These are phyloP conservation scores for Vigna mungo DNA, from an alignment of 306 rosid species.

Conservation along the genomic window DNA sequence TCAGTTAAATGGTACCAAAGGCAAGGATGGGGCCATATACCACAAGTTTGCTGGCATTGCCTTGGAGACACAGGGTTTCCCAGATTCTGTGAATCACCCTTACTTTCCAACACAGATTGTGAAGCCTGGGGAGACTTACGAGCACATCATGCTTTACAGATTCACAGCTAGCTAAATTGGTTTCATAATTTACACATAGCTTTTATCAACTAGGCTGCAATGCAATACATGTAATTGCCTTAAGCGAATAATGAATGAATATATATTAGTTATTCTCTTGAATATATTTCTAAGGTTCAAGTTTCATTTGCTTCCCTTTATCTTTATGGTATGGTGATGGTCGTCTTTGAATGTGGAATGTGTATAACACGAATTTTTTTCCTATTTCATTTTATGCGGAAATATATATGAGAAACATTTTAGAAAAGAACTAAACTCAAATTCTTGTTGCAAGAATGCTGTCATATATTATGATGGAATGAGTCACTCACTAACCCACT, in stretches of 20 bases:
- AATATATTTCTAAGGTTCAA: not conserved
- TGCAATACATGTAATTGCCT: too few species aligned
- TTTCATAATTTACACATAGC: not conserved
- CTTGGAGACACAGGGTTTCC: constrained; percentile 76
- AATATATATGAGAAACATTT: not conserved
- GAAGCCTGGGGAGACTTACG: constrained; percentile 60
- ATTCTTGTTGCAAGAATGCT: constrained; percentile 2
- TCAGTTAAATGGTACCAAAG: constrained; percentile 49
- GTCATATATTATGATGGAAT: constrained; percentile 5
- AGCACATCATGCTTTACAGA: constrained; percentile 63
- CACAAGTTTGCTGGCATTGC: constrained; percentile 48
- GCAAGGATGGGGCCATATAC: constrained; percentile 60
- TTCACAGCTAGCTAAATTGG: constrained; percentile 52
- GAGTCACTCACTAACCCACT: constrained; percentile 24
- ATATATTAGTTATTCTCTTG: not conserved
- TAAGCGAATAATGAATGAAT: not conserved
- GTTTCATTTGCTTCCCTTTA: not conserved
- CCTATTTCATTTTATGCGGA: not conserved
- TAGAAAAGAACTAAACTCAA: constrained; percentile 5
- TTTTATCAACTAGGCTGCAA: too few species aligned
- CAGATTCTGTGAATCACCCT: constrained; percentile 60
- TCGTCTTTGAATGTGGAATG: too few species aligned
- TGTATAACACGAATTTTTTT: too few species aligned
- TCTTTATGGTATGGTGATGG: too few species aligned
- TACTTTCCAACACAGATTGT: constrained; percentile 69